These are phyloP conservation scores for Asterophora parasitica DNA, from an alignment of 768 basidiomycete species.

Conservation along the genomic window DNA sequence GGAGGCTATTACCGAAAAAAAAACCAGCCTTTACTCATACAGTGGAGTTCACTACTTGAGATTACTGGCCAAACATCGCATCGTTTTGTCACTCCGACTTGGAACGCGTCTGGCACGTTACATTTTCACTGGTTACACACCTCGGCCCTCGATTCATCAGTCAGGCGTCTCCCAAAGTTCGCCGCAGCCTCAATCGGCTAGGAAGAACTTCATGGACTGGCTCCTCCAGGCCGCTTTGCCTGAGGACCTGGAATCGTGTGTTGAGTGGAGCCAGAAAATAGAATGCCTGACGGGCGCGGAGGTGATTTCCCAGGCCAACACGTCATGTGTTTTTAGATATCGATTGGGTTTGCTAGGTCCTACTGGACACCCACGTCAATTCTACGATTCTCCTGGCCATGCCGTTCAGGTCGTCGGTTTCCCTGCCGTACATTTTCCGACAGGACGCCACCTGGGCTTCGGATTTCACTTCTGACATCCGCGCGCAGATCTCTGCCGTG, in stretches of 20 bases:
- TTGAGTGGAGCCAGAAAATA: conserved; percentile 69
- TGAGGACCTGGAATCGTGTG: conserved; percentile 63
- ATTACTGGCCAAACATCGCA: no score
- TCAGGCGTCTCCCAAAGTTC: conserved; percentile 84
- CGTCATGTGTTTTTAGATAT: neutral
- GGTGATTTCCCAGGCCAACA: conserved; percentile 33
- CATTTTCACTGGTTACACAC: no score
- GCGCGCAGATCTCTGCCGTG: conserved; percentile 86
- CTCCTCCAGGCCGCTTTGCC: conserved; percentile 78
- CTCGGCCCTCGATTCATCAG: conserved; percentile 70
- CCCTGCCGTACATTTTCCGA: conserved; percentile 79
- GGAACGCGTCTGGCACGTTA: no score
- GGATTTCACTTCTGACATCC: conserved; percentile 73
- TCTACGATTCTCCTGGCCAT: conserved; percentile 83
- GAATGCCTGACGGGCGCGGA: conserved; percentile 91
- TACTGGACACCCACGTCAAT: conserved; percentile 82
- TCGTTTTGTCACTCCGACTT: no score
- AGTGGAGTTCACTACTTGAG: no score
- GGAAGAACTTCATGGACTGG: conserved; percentile 75
- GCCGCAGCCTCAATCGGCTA: conserved; percentile 97
- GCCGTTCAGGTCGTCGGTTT: conserved; percentile 67
- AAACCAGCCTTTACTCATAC: no score
- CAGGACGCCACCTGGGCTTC: conserved; percentile 56
- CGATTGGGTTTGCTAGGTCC: conserved; percentile 44
- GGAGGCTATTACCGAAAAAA: no score